These are phyloP conservation scores for Leucogyrophana mollusca DNA, from an alignment of 768 basidiomycete genomes.

Conservation along the genomic window DNA sequence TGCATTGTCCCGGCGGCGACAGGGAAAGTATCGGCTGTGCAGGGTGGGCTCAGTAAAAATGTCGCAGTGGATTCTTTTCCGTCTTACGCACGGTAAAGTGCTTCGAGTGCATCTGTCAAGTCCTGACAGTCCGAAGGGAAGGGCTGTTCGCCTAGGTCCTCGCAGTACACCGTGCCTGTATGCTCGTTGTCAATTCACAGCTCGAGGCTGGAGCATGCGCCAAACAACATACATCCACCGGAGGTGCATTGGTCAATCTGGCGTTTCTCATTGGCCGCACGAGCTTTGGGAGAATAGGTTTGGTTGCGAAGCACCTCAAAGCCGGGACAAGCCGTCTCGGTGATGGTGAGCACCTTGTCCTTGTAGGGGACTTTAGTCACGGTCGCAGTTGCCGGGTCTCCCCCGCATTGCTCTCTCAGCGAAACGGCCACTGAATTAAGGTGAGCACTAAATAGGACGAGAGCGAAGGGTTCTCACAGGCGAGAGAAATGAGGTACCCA, in stretches of 20 bases:
- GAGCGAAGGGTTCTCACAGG: too few species aligned
- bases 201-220: neutral
- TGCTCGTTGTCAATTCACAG: too few species aligned
- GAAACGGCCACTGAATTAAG: neutral
- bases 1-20: neutral
- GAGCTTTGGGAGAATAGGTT: neutral
- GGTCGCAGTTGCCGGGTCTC: neutral
- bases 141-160: neutral
- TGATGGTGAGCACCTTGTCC: neutral
- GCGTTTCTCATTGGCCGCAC: neutral
- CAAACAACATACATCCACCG: neutral
- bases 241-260: neutral
- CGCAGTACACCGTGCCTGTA: conserved; percentile 1
- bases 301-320: neutral
- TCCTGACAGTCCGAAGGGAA: neutral
- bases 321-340: conserved; percentile 1
- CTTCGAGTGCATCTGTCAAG: neutral
- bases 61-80: neutral
- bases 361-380: conserved; percentile 1
- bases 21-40: neutral
- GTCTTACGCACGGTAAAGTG: neutral
- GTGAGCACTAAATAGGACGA: too few species aligned
- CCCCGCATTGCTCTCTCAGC: conserved; percentile 1
- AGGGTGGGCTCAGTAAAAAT: neutral
- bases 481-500: too few species aligned